These are phyloP conservation scores for Cyberlindnera xylosilytica DNA, from an alignment of 805 yeast species.

Conservation along the genomic window DNA sequence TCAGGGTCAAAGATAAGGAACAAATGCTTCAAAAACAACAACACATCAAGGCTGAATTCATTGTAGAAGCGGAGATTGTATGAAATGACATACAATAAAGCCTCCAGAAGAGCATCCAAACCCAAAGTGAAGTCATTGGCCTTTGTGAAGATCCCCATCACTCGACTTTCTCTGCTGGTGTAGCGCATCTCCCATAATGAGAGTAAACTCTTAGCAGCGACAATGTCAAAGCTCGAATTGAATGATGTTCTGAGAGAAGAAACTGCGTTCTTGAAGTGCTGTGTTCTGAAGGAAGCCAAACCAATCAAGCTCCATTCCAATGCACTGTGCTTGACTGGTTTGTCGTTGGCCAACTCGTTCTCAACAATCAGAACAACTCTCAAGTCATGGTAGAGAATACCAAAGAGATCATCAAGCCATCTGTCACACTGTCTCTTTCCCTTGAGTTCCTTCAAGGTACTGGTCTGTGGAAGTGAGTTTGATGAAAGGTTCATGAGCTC, in stretches of 20 bases:
- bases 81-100: conserved; percentile 49
- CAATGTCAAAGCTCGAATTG: conserved; percentile 58
- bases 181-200: conserved; percentile 32
- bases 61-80: conserved; percentile 69
- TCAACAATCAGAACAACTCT: conserved; percentile 36
- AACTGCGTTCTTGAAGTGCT: conserved; percentile 44
- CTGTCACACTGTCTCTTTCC: conserved; percentile 63
- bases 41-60: conserved; percentile 43
- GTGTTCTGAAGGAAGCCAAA: conserved; percentile 45
- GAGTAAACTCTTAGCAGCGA: conserved; percentile 50
- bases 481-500: conserved; percentile 46
- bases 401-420: conserved; percentile 76
- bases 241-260: conserved; percentile 53
- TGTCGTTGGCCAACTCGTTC: conserved; percentile 25
- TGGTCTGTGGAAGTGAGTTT: conserved; percentile 16
- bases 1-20: conserved; percentile 35
- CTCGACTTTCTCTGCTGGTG: conserved; percentile 15
- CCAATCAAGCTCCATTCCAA: conserved; percentile 77
- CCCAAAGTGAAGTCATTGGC: conserved; percentile 22
- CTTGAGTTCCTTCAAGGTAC: conserved; percentile 13
- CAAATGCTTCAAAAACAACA: conserved; percentile 42
- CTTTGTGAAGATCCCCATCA: conserved; percentile 17
- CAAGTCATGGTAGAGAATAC: conserved; percentile 65
- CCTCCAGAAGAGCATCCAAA: conserved; percentile 38
- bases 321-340: conserved; percentile 48